Evolutionary conservation across 2,329 filamentous ascomycete species (phyloP), one percentile per base, ranked within the genome.

Genomic region (Hypoxylon sp.): DNA sequence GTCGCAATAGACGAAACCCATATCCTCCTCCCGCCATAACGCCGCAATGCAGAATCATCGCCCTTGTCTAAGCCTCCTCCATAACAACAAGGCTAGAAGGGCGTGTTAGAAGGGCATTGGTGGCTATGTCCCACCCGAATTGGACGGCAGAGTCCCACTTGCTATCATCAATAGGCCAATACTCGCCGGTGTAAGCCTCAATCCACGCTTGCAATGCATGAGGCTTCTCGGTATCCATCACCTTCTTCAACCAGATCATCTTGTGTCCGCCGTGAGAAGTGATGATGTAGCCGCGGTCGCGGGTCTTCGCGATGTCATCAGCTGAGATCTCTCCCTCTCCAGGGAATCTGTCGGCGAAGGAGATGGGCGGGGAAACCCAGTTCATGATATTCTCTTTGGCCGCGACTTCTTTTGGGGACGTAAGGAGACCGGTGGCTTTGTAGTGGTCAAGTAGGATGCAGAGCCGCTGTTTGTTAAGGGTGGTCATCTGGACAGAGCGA

Each of bases 401-500:
- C 0, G 92, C 85, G 1, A 93, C 89, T 69, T 93, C 82, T 6
- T 82, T 83, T 84, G 2, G 92, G 82, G 1, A 92, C 78, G 9
- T 74, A 78, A n/a, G n/a, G n/a, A n/a, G n/a, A 22, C 81, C 81
- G 14, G 67, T 79, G 54, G 76, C 82, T 70, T 90, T 76, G 55
- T 86, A 85, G 66, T 84, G 81, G 40, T 87, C 84, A 71, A 94
- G 89, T 1, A 97, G 82, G 18, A 97, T 88, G 49, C 90, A 92
- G 1, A 93, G 92, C 33, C 96, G 87, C 78, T 98, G 94, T 20
- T 93, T 86, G 79, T 97, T 98, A 33, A 98, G 83, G 5, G 88
- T 92, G 38, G 87, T 86, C 89, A 98, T 93, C 75, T 88, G 89
- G 14, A 99, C 94, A 50, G 91, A 85, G 66, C 90, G 85, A 4